Evolutionary conservation across 2,329 filamentous ascomycete species (phyloP).

Genomic region (Phialemonium atrogriseum): DNA sequence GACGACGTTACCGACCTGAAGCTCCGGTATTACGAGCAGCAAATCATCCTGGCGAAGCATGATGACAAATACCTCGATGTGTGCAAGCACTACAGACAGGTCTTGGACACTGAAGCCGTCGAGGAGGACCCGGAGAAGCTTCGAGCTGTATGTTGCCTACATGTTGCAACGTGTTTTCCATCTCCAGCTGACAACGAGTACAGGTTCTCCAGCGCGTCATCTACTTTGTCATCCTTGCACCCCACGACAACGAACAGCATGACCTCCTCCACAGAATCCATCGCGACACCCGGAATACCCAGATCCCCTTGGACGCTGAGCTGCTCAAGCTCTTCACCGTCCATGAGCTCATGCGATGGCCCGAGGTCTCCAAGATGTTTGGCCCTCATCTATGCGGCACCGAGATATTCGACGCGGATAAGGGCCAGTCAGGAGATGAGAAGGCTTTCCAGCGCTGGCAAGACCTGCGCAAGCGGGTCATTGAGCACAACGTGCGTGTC

Average conservation of each 20-base stretch:
- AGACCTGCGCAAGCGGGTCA: constrained; percentile 93
- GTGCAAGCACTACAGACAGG: constrained; percentile 97
- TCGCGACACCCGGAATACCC: constrained; percentile 71
- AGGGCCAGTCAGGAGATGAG: constrained; percentile 59
- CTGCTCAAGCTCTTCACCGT: constrained; percentile 92
- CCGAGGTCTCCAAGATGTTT: constrained; percentile 81
- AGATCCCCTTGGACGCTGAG: constrained; percentile 72
- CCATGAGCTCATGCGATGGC: constrained; percentile 97
- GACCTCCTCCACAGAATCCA: constrained; percentile 92
- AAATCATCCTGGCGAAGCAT: constrained; percentile 91
- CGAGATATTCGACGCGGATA: constrained; percentile 73
- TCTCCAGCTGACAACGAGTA: too few species aligned
- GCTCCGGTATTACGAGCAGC: constrained; percentile 92
- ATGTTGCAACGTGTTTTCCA: not conserved
- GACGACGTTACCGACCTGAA: constrained; percentile 96
- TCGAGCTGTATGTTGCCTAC: constrained; percentile 58
- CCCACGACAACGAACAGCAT: constrained; percentile 97
- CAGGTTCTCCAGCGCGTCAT: constrained; percentile 89
- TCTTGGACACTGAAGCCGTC: constrained; percentile 90
- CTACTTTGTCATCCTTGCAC: constrained; percentile 93
- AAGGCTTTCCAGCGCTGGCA: constrained; percentile 85
- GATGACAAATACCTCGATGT: constrained; percentile 95
- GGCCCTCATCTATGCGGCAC: constrained; percentile 80
- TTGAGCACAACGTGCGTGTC: constrained; percentile 97
- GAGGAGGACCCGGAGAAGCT: constrained; percentile 84